Base-by-base conservation (phyloP, 2,329 filamentous ascomycete genomes). In the Aspergillus melleus region DNA sequence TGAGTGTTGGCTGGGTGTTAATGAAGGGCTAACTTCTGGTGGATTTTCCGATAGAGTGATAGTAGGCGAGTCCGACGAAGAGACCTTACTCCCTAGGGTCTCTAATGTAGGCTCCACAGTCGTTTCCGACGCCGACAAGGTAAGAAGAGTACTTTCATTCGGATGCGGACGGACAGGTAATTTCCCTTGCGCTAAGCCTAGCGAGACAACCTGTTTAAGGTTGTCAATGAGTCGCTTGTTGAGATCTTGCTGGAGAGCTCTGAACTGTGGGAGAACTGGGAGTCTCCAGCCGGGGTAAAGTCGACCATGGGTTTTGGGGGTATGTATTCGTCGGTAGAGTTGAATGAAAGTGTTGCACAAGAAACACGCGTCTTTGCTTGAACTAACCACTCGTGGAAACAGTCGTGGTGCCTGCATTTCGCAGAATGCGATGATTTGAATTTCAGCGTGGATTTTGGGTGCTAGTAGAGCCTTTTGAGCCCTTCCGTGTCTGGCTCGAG, bases 321-420 rank as follows among this genome's bases (percentile, higher is more conserved):
- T 70, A 51, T 68, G 39, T 32, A 63, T 64, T 39, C 64, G 61
- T 6, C 51, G 47, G 46, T 68, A 55, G 9, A 52, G 9, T 12
- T 51, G 16, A 22, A 71, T 62, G 53, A 65, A 66, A 4, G 51
- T 4, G 57, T 64, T 59, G 54, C 68, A 71, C 2, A 71, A 54
- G 56, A 65, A 70, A 51, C 68, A 71, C 10, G 66, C 68, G 39
- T 69, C 67, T 46, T 70, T 70, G 58, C 65, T 69, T 22, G 68
- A 70, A 54, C 61, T 60, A 16, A 70, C 57, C 2, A 65, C 65
- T 11, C 65, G 63, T 8, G 65, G 65, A 22, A 57, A 57, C 6
- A 63, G 32, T 44, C 9, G n/a, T 5, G 39, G 59, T 2, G 19
- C n/a, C 20, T 63, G 14, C n/a, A 66, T 49, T 54, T 70, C 66